phyloP scores from a whole-genome alignment of 148 eudicot genomes.

The Amaranthus palmeri region DNA sequence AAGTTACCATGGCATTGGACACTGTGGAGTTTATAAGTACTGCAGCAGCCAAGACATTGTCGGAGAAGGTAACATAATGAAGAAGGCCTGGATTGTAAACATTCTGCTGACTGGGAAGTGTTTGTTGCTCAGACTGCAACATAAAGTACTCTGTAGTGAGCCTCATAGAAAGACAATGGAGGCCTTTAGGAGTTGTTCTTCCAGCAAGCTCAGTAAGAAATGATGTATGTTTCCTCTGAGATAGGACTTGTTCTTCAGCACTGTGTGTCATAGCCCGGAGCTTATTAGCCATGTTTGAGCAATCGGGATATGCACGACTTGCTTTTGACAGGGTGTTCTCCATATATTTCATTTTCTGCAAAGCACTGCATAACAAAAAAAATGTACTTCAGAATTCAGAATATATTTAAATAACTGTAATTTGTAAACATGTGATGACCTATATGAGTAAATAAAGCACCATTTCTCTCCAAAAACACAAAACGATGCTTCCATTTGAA shows the following conservation, averaged over 20 bases:
- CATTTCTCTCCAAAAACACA: neutral
- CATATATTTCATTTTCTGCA: constrained; percentile 63
- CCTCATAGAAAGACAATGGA: constrained; percentile 97
- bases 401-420: neutral
- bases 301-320: constrained; percentile 60
- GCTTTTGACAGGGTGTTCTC: constrained; percentile 71
- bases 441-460: neutral
- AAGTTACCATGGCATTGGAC: constrained; percentile 60
- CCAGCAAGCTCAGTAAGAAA: constrained; percentile 77
- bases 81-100: constrained; percentile 45
- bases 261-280: constrained; percentile 83
- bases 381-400: neutral
- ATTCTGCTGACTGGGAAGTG: constrained; percentile 52
- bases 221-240: constrained; percentile 47
- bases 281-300: constrained; percentile 62
- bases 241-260: constrained; percentile 67
- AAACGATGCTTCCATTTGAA: neutral
- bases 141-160: constrained; percentile 74
- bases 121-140: constrained; percentile 47
- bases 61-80: constrained; percentile 86
- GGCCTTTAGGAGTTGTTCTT: constrained; percentile 92
- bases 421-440: neutral
- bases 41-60: constrained; percentile 85
- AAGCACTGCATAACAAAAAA: constrained; percentile 44
- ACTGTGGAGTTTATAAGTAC: constrained; percentile 90